Evolutionary conservation across 306 rosid genomes (phyloP), one percentile per base, ranked within the genome.

Genomic region (Herpetospermum pedunculosum): DNA sequence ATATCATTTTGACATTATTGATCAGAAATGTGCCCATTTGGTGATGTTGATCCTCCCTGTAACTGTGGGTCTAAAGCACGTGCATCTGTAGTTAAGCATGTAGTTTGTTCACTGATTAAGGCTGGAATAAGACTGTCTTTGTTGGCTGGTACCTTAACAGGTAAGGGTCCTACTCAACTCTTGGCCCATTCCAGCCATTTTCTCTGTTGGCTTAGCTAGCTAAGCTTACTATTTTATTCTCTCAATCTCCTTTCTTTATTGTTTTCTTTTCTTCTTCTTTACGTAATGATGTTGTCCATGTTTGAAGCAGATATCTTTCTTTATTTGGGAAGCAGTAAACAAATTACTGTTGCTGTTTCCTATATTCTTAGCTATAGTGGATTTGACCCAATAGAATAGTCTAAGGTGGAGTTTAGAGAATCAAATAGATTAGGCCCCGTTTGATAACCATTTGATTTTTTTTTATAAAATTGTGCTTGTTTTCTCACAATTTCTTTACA

Each of bases 51-150:
- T 68, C 55, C 37, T 44, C 53, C 23, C 53, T 68, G 54, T 68
- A 68, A 68, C 54, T 75, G 83, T 74, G 78, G 82, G 64, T 26
- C 76, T 71, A 38, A 62, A 70, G 59, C 96, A 88, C 82, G 90
- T 86, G 97, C 80, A 29, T 43, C 76, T 87, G 88, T 76, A 84
- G 76, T 52, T 67, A 68, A 77, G 77, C 97, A 87, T 83, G 89
- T 87, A 92, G 82, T 73, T 76, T 85, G 85, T 82, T 80, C 79
- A 74, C 30, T 49, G 80, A 74, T 76, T 74, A 68, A 75, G 80
- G 79, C 63, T 7, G 67, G 77, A 60, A 75, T 67, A 59, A 82
- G 81, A 77, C 79, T 76, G 73, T 68, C 54, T 75, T 59, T 85
- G 84, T 75, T 83, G 81, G 83, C 85, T 46, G 83, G 79, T 76